Percentiles rank a stretch among this genome's conserved stretches.
Evolutionary conservation across 306 rosid genomes (phyloP).

Genomic region (Glycine soja): DNA sequence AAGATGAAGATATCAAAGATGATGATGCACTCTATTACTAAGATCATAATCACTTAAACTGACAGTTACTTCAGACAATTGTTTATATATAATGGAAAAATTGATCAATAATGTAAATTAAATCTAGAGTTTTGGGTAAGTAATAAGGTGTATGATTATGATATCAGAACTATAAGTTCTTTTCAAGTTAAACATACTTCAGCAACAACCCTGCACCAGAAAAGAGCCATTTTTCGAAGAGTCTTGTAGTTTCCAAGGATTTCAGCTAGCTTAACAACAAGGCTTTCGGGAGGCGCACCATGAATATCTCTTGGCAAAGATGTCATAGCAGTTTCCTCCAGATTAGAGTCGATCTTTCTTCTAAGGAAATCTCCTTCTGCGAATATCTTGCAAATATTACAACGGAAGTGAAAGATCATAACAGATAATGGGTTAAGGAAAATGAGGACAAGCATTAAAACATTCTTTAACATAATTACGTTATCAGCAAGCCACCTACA

Average conservation of each 20-base stretch:
- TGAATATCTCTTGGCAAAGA: constrained; percentile 87
- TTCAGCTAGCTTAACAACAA: constrained; percentile 92
- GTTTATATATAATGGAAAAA: constrained; percentile 13
- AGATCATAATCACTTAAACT: constrained; percentile 8
- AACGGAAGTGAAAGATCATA: constrained; percentile 77
- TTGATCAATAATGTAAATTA: constrained; percentile 39
- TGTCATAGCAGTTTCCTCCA: constrained; percentile 58
- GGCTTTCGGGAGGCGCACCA: constrained; percentile 94
- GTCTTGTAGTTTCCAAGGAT: constrained; percentile 80
- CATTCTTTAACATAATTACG: constrained; percentile 34
- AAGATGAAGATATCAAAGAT: constrained; percentile 30
- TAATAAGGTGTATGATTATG: constrained; percentile 15
- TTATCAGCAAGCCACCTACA: constrained; percentile 47
- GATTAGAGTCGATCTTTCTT: constrained; percentile 65
- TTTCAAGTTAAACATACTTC: constrained; percentile 71
- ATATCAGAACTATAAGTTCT: constrained; percentile 46
- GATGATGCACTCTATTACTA: constrained; percentile 35
- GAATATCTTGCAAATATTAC: constrained; percentile 91
- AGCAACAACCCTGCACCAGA: constrained; percentile 83
- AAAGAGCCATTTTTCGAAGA: constrained; percentile 77
- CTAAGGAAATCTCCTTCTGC: constrained; percentile 89
- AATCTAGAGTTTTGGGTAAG: constrained; percentile 24
- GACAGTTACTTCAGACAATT: constrained; percentile 24
- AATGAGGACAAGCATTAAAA: constrained; percentile 19
- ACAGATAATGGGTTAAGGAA: constrained; percentile 48